A percentile compares a stretch with the other conserved stretches of the same genome.
These are phyloP conservation scores for Amanita rimosa DNA, from an alignment of 768 basidiomycete genomes.

Conservation along the genomic window DNA sequence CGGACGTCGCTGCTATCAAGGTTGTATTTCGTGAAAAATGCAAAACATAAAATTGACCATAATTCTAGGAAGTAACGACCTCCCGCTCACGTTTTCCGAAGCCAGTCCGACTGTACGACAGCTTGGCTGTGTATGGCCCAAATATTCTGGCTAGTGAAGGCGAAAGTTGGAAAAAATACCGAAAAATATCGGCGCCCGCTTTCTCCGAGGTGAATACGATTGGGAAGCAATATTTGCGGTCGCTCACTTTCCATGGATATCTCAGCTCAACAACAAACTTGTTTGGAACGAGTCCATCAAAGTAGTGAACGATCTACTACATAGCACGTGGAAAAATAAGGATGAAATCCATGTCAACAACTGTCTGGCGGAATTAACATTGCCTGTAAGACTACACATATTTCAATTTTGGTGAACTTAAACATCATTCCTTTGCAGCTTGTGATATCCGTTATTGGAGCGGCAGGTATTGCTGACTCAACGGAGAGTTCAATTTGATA, in stretches of 20 bases:
- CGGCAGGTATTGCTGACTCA: conserved; percentile 26
- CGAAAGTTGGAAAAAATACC: conserved; percentile 53
- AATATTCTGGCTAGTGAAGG: conserved; percentile 61
- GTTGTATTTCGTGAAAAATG: conserved; percentile 10
- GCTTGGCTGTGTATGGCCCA: conserved; percentile 38
- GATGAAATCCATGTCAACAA: conserved; percentile 31
- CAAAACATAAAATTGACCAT: background rate
- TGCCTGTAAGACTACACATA: conserved; percentile 27
- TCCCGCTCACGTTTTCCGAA: conserved; percentile 47
- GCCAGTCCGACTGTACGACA: conserved; percentile 31
- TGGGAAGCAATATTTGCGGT: background rate
- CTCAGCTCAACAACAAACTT: conserved; percentile 32
- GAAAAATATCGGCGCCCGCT: conserved; percentile 52
- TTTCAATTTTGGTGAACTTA: conserved; percentile 4
- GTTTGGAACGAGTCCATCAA: conserved; percentile 36
- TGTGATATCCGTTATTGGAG: conserved; percentile 43
- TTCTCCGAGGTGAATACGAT: conserved; percentile 41
- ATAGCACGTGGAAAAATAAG: conserved; percentile 35
- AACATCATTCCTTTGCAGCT: conserved; percentile 21
- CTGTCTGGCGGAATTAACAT: conserved; percentile 34
- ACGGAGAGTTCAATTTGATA: background rate
- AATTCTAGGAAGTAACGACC: conserved; percentile 34
- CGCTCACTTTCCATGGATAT: background rate
- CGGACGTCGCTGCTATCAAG: conserved; percentile 31
- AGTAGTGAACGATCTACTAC: conserved; percentile 31